Base-by-base conservation (phyloP, 2,329 filamentous ascomycete genomes). In the Fusarium abutilonis region DNA sequence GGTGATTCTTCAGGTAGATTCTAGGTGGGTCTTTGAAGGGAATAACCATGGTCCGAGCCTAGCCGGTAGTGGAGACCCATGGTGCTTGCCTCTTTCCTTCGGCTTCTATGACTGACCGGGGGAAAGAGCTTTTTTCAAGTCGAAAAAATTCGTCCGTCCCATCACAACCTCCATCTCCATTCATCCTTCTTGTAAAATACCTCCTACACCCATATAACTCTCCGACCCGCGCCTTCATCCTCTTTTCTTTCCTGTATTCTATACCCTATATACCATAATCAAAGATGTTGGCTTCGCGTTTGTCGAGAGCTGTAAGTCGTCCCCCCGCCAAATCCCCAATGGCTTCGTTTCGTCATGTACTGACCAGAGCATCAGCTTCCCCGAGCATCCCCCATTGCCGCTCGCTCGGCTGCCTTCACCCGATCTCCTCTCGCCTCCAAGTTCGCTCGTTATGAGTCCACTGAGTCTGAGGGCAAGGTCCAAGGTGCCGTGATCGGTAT, bases 401-500 rank as follows among this genome's bases (percentile, higher is more conserved):
- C 87, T 76, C 89, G 89, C 79, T 83, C 88, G 74, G 83, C 88
- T 72, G 82, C 85, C 59, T 80, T 86, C 75, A 79, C 88, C 76
- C 88, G 89, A 80, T 86, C 89, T 72, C 88, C 92, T 67, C 78
- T 91, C 72, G 84, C 84, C 68, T 87, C 90, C 67, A 86, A 87
- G 73, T 92, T 94, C 77, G 87, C 89, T 75, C 85, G 90, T 73
- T 92, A 90, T 82, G 89, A 90, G 78, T 90, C 88, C 36, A 89
- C 91, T 70, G 66, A 73, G 52, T 67, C 75, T 51, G 72, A 70
- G 23, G 72, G 76, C 46, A 97, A 97, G 87, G 92, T 98, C 61
- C 92, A 94, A 83, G 95, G 95, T 76, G 82, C 91, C 74, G 94
- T 98, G 78, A 97, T 98, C 75, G 95, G 95, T 89, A 97, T 98